Evolutionary conservation across 1,284 basidiomycete genomes (phyloP), one percentile per base, ranked within the genome.

Genomic region (Cryptococcus amylolentus): DNA sequence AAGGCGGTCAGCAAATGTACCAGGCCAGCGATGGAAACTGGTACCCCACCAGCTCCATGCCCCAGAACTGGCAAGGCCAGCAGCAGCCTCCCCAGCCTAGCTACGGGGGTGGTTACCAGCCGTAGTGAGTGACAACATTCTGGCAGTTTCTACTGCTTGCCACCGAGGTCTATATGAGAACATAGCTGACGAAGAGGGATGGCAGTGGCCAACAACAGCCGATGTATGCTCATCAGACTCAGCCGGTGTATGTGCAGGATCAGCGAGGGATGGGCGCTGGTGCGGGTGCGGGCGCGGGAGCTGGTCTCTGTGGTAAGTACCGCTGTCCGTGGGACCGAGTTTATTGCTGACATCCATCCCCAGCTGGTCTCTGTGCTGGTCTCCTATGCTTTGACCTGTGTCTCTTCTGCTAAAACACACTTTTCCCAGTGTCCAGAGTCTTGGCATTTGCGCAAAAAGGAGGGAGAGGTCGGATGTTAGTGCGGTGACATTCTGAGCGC

Each of bases 11-110:
- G 41, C 53, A 63, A 35, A 65, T 65, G 64, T 65, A 65, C 43
- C 64, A 65, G 49, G 64, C 64, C 41, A 57, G 50, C 10, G 64
- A 65, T 48, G 64, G 64, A 10, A 61, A 65, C 31, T 65, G 64
- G 64, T 65, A 65, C 38, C 64, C 64, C 4, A 56, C 54, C 2
- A 47, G 35, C 10, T 23, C 28, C 16, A 62, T 62, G 60, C 60
- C 60, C 49, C 54, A 58, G 43, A 51, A 47, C 23, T 63, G 58
- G 57, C 55, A 60, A 28, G 41, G 43, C 18, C 27, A 43, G 16
- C 55, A 57, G 43, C 49, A 47, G 37, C 54, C 50, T 26, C 53
- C 54, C 18, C 53, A 53, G 49, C 58, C 55, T 31, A 37, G 37
- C 13, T 50, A 39, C 38, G 45, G 45, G 14, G 45, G 37, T 16